Evolutionary conservation across 129 eudicot genomes (phyloP), one percentile per base, ranked within the genome.

Genomic region (Flaveria ramosissima): DNA sequence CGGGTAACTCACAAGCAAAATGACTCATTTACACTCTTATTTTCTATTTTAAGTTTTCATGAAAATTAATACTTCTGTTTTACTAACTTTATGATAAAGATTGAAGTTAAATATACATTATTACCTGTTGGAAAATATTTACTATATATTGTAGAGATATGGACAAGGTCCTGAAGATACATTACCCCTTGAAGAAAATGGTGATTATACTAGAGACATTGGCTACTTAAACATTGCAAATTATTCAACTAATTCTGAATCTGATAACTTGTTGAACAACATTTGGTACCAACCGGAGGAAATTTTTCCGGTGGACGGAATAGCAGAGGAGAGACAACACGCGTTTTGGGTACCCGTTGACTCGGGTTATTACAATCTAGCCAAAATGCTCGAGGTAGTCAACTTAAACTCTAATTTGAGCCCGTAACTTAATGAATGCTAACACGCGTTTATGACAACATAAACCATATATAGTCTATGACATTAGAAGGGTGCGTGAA

Each of bases 251-350:
- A 30, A 71, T 46, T 30, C 0, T 3, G 27, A 14, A 5, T 59
- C 71, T 19, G 79, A 78, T 41, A 89, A 89, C 68, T 51, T 83
- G 0, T 74, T 87, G 43, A 87, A 83, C 85, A 80, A 45, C 41
- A 76, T 81, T 23, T 89, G 96, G 88, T 87, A 74, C 70, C 90
- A 89, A 74, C 89, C 85, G 2, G 92, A 89, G 45, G 96, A 87
- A 55, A 46, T 87, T 7, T 89, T 85, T 56, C 89, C 92, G 3
- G 74, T 83, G 7, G 84, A 85, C 20, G 88, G 88, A 43, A 24
- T 42, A 17, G 86, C 90, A 6, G 88, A 89, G 64, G 66, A 72
- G 16, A 81, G 96, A 66, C 86, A 87, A 50, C 92, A 89, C 21
- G 77, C 27, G 13, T 85, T 89, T 77, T 89, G 92, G 96, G 80